Base-by-base conservation (phyloP, 176 grass and related monocot genomes). In the Leersia perrieri region DNA sequence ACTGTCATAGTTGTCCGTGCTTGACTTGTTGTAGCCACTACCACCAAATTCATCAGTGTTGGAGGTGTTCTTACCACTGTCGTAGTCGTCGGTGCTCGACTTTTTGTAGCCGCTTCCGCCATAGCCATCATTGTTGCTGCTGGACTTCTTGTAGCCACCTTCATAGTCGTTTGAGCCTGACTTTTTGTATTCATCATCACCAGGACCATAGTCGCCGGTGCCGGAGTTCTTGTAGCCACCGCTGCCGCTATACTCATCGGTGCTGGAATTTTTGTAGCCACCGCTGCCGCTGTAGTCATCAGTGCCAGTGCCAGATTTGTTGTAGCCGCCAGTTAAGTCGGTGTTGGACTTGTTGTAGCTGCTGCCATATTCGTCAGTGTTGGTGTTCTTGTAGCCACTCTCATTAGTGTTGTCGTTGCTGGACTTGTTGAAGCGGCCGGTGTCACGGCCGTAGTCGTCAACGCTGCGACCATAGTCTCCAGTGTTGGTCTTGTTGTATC, bases 111-210 rank as follows among this genome's bases (percentile, higher is more conserved):
- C 61, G 14, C 38, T 71, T 13, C 53, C 29, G 20, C 51, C 30
- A 9, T 41, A 69, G 15, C 27, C 49, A 33, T 60, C 63, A 68
- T 33, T 26, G 63, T 42, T 67, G 45, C 45, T 32, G 16, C 10
- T 76, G 45, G n/a, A n/a, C n/a, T 68, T 75, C 44, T 68, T 41
- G n/a, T n/a, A n/a, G n/a, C 82, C 62, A 18, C 33, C 33, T 25
- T 18, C 20, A 9, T 76, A 68, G 45, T 76, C 33, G 33, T 65
- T 18, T 0, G 26, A 25, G 82, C 47, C 68, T 4, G 63, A 33
- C 8, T 68, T 60, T 3, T 35, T 74, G n/a, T n/a, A n/a, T n/a
- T n/a, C n/a, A n/a, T 51, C 38, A 4, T 18, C 26, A 11, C 57
- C 39, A 8, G 27, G 9, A 27, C 9, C 16, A 5, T 44, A 41